Conservation (phyloP, 495 filamentous ascomycete genomes). For the Aspergillus baeticus region DNA sequence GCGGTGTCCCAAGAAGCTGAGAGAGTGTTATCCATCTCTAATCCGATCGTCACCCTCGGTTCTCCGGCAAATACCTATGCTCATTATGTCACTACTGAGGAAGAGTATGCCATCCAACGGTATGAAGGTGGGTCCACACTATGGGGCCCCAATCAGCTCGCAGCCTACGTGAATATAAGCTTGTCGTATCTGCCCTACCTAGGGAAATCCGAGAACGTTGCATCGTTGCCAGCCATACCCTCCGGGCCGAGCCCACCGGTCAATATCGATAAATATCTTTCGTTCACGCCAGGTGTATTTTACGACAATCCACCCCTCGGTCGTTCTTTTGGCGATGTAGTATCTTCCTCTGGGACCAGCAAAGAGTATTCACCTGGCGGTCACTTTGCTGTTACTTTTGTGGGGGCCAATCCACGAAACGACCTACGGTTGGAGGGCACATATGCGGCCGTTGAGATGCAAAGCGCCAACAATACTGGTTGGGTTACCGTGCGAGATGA, state of each 20-base stretch:
- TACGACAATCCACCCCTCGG: constrained; percentile 68
- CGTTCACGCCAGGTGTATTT: constrained; percentile 78
- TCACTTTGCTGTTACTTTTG: constrained; percentile 64
- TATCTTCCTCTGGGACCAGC: constrained; percentile 53
- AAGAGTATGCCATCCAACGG: constrained; percentile 89
- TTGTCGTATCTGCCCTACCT: constrained; percentile 72
- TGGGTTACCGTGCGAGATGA: constrained; percentile 75
- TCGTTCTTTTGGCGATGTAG: constrained; percentile 73
- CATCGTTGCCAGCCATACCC: too few relatives aligned
- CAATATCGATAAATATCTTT: constrained; percentile 75
- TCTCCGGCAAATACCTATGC: constrained; percentile 94
- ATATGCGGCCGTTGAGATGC: constrained; percentile 74
- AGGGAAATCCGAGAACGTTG: constrained; percentile 35
- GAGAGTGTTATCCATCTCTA: constrained; percentile 41
- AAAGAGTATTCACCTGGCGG: constrained; percentile 55
- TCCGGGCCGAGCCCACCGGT: too few relatives aligned
- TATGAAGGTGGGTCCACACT: constrained; percentile 96
- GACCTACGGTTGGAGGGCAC: constrained; percentile 76
- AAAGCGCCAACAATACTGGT: constrained; percentile 39
- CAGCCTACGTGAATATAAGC: constrained; percentile 87
- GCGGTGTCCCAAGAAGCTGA: constrained; percentile 63
- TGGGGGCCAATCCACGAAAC: constrained; percentile 90
- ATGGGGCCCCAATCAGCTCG: constrained; percentile 84
- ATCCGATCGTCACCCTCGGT: constrained; percentile 82
- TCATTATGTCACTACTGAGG: constrained; percentile 91